Evolutionary conservation across 768 basidiomycete genomes (phyloP).

Genomic region (Pisolithus orientalis): DNA sequence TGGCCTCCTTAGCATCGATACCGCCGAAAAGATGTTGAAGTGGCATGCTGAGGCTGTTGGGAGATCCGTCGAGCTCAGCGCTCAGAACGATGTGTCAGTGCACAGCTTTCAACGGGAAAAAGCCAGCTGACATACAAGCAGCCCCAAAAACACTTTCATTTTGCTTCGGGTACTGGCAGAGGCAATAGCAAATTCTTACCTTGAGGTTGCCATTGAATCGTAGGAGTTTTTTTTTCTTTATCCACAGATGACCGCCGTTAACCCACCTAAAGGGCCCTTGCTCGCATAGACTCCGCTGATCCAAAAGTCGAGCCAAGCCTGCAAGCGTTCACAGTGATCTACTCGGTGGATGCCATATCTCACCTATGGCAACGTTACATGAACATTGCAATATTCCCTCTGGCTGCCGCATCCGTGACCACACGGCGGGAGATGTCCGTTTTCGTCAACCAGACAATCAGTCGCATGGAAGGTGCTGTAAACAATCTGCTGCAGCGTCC

Average conservation of each 20-base stretch:
- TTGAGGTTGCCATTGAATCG: slow-evolving; percentile 93
- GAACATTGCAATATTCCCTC: slow-evolving; percentile 81
- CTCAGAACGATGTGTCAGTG: slow-evolving; percentile 77
- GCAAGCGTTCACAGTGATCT: slow-evolving; percentile 57
- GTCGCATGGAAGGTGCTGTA: slow-evolving; percentile 75
- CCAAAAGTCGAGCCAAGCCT: slow-evolving; percentile 76
- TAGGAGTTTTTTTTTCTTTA: slow-evolving; percentile 32
- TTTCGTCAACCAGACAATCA: slow-evolving; percentile 85
- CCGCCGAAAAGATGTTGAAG: slow-evolving; percentile 86
- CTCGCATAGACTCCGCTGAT: slow-evolving; percentile 69
- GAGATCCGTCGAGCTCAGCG: slow-evolving; percentile 84
- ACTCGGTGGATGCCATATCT: slow-evolving; percentile 76
- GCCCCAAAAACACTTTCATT: slow-evolving; percentile 84
- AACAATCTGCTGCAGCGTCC: slow-evolving; percentile 74
- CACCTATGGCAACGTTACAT: slow-evolving; percentile 98
- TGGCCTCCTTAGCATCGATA: slow-evolving; percentile 65
- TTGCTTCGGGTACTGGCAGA: slow-evolving; percentile 83
- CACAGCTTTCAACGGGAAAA: background rate
- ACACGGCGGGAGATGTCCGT: slow-evolving; percentile 87
- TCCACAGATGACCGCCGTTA: background rate
- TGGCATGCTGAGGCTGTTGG: slow-evolving; percentile 99
- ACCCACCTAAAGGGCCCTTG: slow-evolving; percentile 48
- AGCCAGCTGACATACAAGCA: slow-evolving; percentile 26
- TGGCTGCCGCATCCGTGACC: slow-evolving; percentile 81
- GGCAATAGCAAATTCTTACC: slow-evolving; percentile 72